A percentile compares a stretch with the other conserved stretches of the same genome.
Evolutionary conservation across 148 eudicot species (phyloP).

Genomic region (Simmondsia chinensis): DNA sequence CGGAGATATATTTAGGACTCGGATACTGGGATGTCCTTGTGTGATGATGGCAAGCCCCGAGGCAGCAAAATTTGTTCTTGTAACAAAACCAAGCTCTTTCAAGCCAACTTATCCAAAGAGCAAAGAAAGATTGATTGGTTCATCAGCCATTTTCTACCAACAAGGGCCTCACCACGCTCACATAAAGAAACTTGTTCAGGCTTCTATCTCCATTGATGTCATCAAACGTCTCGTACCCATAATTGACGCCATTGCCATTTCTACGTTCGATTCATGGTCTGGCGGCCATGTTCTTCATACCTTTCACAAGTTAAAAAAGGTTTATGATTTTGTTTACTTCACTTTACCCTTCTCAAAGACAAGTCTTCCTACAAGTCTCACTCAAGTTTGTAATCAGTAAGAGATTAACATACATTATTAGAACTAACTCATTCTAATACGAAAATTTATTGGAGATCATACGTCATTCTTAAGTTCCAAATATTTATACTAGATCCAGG

Average conservation of each 20-base stretch:
- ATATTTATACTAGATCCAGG: too few relatives aligned
- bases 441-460: too few relatives aligned
- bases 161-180: constrained; percentile 56
- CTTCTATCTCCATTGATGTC: constrained; percentile 22
- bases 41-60: constrained; percentile 78
- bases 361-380: too few relatives aligned
- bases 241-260: constrained; percentile 28
- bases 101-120: constrained; percentile 88
- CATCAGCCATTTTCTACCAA: constrained; percentile 69
- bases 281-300: constrained; percentile 11
- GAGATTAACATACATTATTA: too few relatives aligned
- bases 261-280: constrained; percentile 32
- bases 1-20: constrained; percentile 85
- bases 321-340: background rate
- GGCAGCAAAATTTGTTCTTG: constrained; percentile 55
- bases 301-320: constrained; percentile 31
- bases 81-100: constrained; percentile 65
- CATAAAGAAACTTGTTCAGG: constrained; percentile 44
- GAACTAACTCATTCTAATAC: too few relatives aligned
- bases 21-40: constrained; percentile 82
- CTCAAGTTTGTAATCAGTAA: too few relatives aligned
- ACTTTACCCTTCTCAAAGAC: background rate
- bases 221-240: constrained; percentile 25
- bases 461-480: too few relatives aligned
- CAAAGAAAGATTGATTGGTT: constrained; percentile 70